Evolutionary conservation across 2,329 filamentous ascomycete species (phyloP), one percentile per base, ranked within the genome.

Genomic region (Epichloe festucae): DNA sequence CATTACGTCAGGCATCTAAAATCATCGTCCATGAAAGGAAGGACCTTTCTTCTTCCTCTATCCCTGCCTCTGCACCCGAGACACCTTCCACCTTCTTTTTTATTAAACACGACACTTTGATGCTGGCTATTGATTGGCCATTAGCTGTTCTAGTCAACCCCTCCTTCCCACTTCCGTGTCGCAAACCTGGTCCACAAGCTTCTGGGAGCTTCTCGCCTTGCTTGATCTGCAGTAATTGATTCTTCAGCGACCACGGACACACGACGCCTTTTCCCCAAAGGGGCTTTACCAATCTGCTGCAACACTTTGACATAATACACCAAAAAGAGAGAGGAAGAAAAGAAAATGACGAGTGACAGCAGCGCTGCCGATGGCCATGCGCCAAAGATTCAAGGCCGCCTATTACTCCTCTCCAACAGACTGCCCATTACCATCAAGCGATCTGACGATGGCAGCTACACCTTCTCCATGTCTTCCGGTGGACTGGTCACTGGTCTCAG

Each of bases 361-460:
- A 40, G 42, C 34, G 60, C 62, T 55, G 63, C 65, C 48, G 63
- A 69, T 53, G 60, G 65, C 53, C 61, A 62, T 48, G 63, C 58
- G 53, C 58, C 61, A 43, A 63, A 64, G 46, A 62, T 62, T 36
- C 63, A 68, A 6, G 74, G 74, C 56, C 72, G 79, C 56, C 76
- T 96, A 50, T 79, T 96, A 49, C 82, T 97, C 46, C 84, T 96
- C 60, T 96, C 91, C 38, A 98, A 98, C 67, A 87, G 93, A 51
- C 78, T 97, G 42, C 91, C 93, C 53, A 94, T 97, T 67, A 97
- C 91, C 57, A 95, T 97, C 72, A 96, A 96, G 73, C 85, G 88
- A 59, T 85, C 85, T 50, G 88, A 93, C 49, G 88, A 95, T 74
- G 90, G 89, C 62, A 85, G 85, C 67, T 98, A 95, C 73, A 80